Conservation (phyloP, 192 early-diverging fungal genomes). For the Podila clonocystis region DNA sequence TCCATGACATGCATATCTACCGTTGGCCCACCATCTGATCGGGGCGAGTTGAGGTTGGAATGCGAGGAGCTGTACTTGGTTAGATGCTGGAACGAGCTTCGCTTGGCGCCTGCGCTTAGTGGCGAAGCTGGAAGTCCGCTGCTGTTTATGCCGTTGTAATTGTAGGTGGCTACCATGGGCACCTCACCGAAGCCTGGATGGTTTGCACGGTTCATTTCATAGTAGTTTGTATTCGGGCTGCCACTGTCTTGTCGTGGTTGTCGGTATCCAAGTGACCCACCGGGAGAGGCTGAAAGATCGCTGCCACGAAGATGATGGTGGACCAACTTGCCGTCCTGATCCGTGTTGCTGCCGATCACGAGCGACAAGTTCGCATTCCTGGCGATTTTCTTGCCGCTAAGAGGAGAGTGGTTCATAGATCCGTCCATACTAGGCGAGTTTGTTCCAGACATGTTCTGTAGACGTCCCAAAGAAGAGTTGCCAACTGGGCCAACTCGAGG, state of each 20-base stretch:
- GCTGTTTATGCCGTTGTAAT: conserved; percentile 22
- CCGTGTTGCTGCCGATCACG: conserved; percentile 50
- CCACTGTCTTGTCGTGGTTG: conserved; percentile 28
- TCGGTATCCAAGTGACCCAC: conserved; percentile 25
- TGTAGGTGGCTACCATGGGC: conserved; percentile 14
- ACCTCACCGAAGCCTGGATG: conserved; percentile 42
- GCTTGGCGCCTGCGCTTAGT: conserved; percentile 43
- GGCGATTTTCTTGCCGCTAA: conserved; percentile 38
- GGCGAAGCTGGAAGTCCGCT: conserved; percentile 43
- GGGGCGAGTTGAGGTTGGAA: conserved; percentile 37
- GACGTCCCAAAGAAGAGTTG: conserved; percentile 30
- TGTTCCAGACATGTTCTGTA: conserved; percentile 30
- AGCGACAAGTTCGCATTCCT: conserved; percentile 44
- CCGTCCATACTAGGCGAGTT: conserved; percentile 29
- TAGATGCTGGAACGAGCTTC: conserved; percentile 34
- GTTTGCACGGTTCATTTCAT: conserved; percentile 32
- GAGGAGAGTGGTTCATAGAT: conserved; percentile 32
- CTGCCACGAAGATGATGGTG: conserved; percentile 32
- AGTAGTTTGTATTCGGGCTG: conserved; percentile 40
- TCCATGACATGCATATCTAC: conserved; percentile 21
- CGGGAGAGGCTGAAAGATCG: conserved; percentile 38
- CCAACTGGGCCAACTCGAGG: conserved; percentile 43
- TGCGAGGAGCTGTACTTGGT: conserved; percentile 34
- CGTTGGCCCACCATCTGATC: conserved; percentile 21
- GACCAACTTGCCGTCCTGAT: conserved; percentile 47